Evolutionary conservation across 2,329 filamentous ascomycete species (phyloP).

Genomic region (Fusarium armeniacum): DNA sequence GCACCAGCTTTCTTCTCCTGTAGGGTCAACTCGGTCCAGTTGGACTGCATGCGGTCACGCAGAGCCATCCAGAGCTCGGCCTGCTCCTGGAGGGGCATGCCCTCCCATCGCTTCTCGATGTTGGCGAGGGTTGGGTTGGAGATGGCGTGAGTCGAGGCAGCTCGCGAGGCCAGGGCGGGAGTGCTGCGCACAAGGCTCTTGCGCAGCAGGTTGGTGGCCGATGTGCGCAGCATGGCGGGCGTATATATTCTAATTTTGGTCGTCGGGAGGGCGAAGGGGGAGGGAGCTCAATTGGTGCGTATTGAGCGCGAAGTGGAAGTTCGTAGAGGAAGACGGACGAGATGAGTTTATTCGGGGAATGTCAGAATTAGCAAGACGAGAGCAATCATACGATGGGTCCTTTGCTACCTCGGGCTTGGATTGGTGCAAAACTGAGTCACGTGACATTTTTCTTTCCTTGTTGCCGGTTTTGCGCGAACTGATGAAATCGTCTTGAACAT

Average conservation of each 20-base stretch:
- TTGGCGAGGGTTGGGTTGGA: conserved; percentile 97
- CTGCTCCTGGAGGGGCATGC: conserved; percentile 98
- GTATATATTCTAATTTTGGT: conserved; percentile 33
- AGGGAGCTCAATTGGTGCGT: conserved; percentile 55
- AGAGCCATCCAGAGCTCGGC: conserved; percentile 99
- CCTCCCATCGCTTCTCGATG: conserved; percentile 99
- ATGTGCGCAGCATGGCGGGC: conserved; percentile 68
- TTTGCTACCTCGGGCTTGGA: conserved; percentile 29
- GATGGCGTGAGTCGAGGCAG: conserved; percentile 87
- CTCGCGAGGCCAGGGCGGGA: conserved; percentile 63
- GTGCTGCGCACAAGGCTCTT: conserved; percentile 62
- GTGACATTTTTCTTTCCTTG: conserved; percentile 23
- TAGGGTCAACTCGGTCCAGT: conserved; percentile 94
- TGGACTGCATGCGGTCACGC: conserved; percentile 98
- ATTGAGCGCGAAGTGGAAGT: conserved; percentile 47
- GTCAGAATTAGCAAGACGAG: conserved; percentile 39
- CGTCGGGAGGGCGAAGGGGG: conserved; percentile 23
- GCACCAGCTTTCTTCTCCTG: conserved; percentile 99
- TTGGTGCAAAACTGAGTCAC: conserved; percentile 21
- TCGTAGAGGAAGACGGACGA: conserved; percentile 41
- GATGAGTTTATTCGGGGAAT: conserved; percentile 48
- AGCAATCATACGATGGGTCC: conserved; percentile 52
- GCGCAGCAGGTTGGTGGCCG: conserved; percentile 67
- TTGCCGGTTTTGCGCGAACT: conserved; percentile 39
- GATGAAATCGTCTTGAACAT: conserved; percentile 31